A percentile compares a stretch with the other conserved stretches of the same genome.
Evolutionary conservation across 345 rosid genomes (phyloP).

Genomic region (Laguncularia racemosa): DNA sequence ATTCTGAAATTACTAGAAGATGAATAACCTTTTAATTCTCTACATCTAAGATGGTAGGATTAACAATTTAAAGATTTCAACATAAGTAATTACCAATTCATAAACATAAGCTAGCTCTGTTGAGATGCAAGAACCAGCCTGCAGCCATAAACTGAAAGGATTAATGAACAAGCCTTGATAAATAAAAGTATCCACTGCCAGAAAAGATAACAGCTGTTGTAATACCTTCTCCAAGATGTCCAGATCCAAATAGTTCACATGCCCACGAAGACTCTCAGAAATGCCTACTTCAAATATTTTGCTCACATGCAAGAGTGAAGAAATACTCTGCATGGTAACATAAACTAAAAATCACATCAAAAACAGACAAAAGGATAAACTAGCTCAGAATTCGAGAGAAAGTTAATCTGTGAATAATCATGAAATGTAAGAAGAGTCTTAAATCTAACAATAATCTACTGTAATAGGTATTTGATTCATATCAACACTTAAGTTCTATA

Average conservation of each 20-base stretch:
- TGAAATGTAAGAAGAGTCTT: not conserved
- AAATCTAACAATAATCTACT: too few relatives aligned
- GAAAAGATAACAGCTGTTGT: constrained; percentile 9
- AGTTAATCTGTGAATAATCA: not conserved
- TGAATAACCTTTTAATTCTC: not conserved
- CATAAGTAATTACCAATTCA: constrained; percentile 61
- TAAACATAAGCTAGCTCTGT: constrained; percentile 79
- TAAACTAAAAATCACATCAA: not conserved
- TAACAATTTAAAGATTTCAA: not conserved
- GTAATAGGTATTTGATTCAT: too few relatives aligned
- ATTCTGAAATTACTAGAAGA: too few relatives aligned
- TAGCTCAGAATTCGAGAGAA: not conserved
- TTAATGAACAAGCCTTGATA: not conserved
- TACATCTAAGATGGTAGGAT: not conserved
- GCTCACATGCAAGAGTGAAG: constrained; percentile 74
- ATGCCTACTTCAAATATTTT: constrained; percentile 86
- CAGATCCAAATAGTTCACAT: constrained; percentile 49
- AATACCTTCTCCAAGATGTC: constrained; percentile 71
- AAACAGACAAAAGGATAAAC: not conserved
- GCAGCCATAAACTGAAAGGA: constrained; percentile 16
- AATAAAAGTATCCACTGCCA: constrained; percentile 3
- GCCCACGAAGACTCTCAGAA: constrained; percentile 61
- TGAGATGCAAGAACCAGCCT: constrained; percentile 66
- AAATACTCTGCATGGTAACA: constrained; percentile 47
- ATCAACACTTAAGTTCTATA: too few relatives aligned